phyloP scores from a whole-genome alignment of 352 stramenopile genomes.

The Chrysophaeum taylorii region DNA sequence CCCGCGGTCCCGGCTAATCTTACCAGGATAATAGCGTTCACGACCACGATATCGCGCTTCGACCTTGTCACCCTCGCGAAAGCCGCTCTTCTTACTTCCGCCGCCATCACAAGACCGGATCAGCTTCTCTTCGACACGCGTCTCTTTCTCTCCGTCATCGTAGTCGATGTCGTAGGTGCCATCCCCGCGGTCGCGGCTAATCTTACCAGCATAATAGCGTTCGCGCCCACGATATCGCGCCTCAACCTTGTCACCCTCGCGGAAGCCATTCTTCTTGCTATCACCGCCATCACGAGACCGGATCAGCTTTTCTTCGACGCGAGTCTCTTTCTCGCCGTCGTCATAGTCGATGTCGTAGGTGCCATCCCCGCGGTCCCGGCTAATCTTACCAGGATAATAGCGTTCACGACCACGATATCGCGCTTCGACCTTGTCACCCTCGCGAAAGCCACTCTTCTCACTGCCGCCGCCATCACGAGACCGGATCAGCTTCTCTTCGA shows the following conservation, averaged over 20 bases:
- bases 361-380: slow-evolving; percentile 21
- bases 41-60: slow-evolving; percentile 32
- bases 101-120: slow-evolving; percentile 9
- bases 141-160: slow-evolving; percentile 27
- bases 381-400: slow-evolving; percentile 17
- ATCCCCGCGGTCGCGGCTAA: slow-evolving; percentile 38
- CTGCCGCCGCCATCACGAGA: neutral
- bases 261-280: neutral
- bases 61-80: neutral
- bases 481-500: slow-evolving; percentile 35
- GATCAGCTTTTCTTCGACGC: slow-evolving; percentile 26
- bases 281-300: slow-evolving; percentile 9
- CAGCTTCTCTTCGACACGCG: slow-evolving; percentile 23
- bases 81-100: neutral
- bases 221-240: slow-evolving; percentile 44
- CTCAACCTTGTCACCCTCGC: slow-evolving; percentile 23
- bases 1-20: slow-evolving; percentile 38
- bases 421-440: slow-evolving; percentile 16
- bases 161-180: slow-evolving; percentile 26
- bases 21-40: slow-evolving; percentile 40
- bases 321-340: slow-evolving; percentile 21
- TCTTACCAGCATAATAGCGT: slow-evolving; percentile 51
- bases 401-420: slow-evolving; percentile 19
- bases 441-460: slow-evolving; percentile 7
- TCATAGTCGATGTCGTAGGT: slow-evolving; percentile 25